Evolutionary conservation across 2,329 filamentous ascomycete genomes (phyloP), one percentile per base, ranked within the genome.

Genomic region (Fusarium heterosporum): DNA sequence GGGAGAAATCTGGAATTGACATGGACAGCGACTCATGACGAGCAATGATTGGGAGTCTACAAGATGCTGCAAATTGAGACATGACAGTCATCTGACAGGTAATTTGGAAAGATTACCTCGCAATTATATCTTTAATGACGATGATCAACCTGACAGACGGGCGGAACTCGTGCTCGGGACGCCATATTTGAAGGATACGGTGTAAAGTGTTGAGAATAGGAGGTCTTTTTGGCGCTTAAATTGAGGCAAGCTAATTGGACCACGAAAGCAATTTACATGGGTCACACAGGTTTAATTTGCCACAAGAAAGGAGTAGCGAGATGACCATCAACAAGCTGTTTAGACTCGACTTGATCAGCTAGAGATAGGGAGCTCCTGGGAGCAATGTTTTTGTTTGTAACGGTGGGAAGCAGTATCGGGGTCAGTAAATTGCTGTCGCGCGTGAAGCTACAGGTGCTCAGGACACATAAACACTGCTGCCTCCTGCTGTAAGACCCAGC

Each of bases 261-360:
- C 42, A 45, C 49, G 49, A 32, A 34, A 34, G 52, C 50, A 50
- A 40, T 55, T 40, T 50, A 22, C 32, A 30, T 55, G 52, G 50
- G 50, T 45, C 36, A 28, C 36, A 55, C 28, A 55, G 22, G 34
- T 25, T 42, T 28, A 43, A 55, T 58, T 58, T 46, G 51, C 51
- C 55, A 58, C 50, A 34, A 52, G 22, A 55, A 56, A 56, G 55
- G 55, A 58, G 55, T 47, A 58, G 55, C 55, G 55, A 58, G 14
- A 58, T 58, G 38, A 58, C 50, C 32, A 45, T n/a, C 28, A 55
- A 47, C 28, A 40, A 40, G n/a, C 19, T 29, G 32, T 16, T 36
- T 9, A n/a, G 34, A 36, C 10, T 36, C 16, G 34, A 9, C 16
- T 36, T 36, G 8, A 36, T 36, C n/a, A 36, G 34, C 10, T 36